These are phyloP conservation scores for Waltiozyma sp. DNA, from an alignment of 1,139 yeast species.

Conservation along the genomic window DNA sequence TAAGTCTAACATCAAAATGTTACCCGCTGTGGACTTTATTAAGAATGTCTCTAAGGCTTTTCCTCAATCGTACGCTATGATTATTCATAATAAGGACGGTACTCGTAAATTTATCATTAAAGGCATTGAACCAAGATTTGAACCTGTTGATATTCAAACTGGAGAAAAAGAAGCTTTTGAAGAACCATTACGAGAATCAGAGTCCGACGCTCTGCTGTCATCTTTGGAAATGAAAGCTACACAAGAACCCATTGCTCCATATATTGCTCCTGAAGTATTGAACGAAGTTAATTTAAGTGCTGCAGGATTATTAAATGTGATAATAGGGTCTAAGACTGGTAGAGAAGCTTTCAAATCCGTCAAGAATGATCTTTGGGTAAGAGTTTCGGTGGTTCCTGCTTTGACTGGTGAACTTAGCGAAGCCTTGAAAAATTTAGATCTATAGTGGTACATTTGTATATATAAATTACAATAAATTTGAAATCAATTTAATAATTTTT, in stretches of 20 bases:
- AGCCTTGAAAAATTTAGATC: constrained; percentile 10
- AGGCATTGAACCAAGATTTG: constrained; percentile 67
- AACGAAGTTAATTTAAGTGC: constrained; percentile 29
- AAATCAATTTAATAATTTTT: too few relatives aligned
- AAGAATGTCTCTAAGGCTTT: constrained; percentile 89
- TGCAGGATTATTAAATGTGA: constrained; percentile 22
- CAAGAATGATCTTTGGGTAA: constrained; percentile 20
- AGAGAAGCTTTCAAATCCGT: constrained; percentile 20
- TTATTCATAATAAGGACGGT: constrained; percentile 48
- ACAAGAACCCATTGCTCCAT: constrained; percentile 10
- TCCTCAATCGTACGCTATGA: constrained; percentile 91
- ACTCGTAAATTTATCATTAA: constrained; percentile 79
- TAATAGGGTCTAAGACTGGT: constrained; percentile 21
- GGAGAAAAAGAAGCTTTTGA: constrained; percentile 19
- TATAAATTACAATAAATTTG: too few relatives aligned
- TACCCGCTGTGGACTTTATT: constrained; percentile 94
- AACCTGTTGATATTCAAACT: constrained; percentile 31
- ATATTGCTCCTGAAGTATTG: constrained; percentile 14
- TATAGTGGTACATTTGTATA: too few relatives aligned
- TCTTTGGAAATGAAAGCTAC: constrained; percentile 4
- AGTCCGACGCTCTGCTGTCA: constrained; percentile 4
- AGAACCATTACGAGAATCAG: background rate
- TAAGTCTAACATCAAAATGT: constrained; percentile 31
- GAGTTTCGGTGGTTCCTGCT: constrained; percentile 23
- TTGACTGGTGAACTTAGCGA: constrained; percentile 21